These are phyloP conservation scores for Bauhinia variegata DNA, from an alignment of 306 rosid species.

Conservation along the genomic window DNA sequence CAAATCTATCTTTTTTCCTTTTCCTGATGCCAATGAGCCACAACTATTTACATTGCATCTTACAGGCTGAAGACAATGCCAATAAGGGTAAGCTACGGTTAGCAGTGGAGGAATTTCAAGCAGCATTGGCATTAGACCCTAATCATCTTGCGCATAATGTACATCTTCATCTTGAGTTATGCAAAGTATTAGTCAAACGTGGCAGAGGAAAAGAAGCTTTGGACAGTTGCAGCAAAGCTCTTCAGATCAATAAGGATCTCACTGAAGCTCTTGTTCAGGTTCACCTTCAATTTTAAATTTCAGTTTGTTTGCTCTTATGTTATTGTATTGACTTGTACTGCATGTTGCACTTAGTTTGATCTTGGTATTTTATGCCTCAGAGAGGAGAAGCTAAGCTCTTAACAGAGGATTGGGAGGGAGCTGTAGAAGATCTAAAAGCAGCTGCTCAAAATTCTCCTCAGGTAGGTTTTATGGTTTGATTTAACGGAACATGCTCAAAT, in stretches of 20 bases:
- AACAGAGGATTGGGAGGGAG: conserved; percentile 97
- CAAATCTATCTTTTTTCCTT: conserved; percentile 16
- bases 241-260: conserved; percentile 70
- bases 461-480: conserved; percentile 49
- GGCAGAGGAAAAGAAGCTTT: conserved; percentile 98
- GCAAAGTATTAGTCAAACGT: conserved; percentile 87
- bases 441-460: conserved; percentile 95
- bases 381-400: conserved; percentile 98
- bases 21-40: conserved; percentile 33
- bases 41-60: conserved; percentile 12
- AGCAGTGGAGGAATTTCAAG: conserved; percentile 83
- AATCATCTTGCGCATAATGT: conserved; percentile 85
- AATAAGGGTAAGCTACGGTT: conserved; percentile 87
- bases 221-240: conserved; percentile 81
- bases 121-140: conserved; percentile 85
- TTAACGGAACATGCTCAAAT: conserved; percentile 15
- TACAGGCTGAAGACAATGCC: conserved; percentile 92
- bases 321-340: conserved; percentile 8
- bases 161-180: conserved; percentile 89
- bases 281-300: conserved; percentile 25
- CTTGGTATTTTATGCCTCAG: conserved; percentile 51
- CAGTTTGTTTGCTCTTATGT: conserved; percentile 21
- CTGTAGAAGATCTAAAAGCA: conserved; percentile 86
- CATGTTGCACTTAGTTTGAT: conserved; percentile 23
- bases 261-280: conserved; percentile 97